These are phyloP conservation scores for Venturia asperata DNA, from an alignment of 2,329 filamentous ascomycete genomes.

Conservation along the genomic window DNA sequence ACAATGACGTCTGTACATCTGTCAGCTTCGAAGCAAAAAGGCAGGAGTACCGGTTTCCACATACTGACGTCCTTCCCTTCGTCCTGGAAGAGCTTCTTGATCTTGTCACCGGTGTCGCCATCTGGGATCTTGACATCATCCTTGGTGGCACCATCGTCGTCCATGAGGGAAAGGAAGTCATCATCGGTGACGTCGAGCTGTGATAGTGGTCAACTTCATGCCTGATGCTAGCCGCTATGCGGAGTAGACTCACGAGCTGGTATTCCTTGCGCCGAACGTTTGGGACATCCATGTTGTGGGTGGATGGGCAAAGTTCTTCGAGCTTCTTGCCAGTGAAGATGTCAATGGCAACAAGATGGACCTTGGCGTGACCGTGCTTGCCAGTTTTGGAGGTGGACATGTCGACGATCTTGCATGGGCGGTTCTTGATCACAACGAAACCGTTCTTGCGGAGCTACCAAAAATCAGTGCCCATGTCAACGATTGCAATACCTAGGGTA, in stretches of 20 bases:
- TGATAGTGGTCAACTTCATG: constrained; percentile 3
- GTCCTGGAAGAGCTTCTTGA: constrained; percentile 66
- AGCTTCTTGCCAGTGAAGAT: constrained; percentile 99
- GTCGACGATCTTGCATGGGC: constrained; percentile 99
- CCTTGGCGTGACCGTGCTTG: constrained; percentile 99
- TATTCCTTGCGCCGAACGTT: constrained; percentile 86
- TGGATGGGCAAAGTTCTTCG: constrained; percentile 97
- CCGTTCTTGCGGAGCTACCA: constrained; percentile 89
- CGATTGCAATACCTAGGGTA: not conserved
- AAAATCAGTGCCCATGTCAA: not conserved
- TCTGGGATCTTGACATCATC: constrained; percentile 93
- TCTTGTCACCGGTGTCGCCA: constrained; percentile 80
- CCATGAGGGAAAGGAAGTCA: constrained; percentile 90
- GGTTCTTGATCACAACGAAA: constrained; percentile 95
- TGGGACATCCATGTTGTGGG: constrained; percentile 96
- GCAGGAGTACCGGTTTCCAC: constrained; percentile 38
- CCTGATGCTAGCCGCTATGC: not conserved
- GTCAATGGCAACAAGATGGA: constrained; percentile 94
- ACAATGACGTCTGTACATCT: constrained; percentile 70
- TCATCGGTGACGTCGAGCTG: constrained; percentile 92
- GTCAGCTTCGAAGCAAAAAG: not conserved
- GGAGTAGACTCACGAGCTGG: constrained; percentile 70
- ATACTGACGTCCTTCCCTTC: constrained; percentile 91
- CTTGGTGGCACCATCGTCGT: constrained; percentile 77
- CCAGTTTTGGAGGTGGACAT: constrained; percentile 99